These are phyloP conservation scores for Boletellus emodensis DNA, from an alignment of 768 basidiomycete species.

Conservation along the genomic window DNA sequence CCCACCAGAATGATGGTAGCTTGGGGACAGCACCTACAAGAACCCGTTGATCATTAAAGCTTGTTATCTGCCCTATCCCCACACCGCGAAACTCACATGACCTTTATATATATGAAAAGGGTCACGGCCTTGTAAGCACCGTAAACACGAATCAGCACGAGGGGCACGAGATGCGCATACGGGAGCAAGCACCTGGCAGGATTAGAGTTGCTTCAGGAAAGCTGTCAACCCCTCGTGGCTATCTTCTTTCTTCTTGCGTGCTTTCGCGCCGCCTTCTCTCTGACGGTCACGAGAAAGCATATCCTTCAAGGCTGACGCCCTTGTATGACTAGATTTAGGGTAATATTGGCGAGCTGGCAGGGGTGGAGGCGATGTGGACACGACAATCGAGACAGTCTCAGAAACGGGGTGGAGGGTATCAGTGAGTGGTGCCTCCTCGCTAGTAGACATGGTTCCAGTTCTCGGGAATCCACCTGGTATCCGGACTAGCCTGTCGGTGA, in stretches of 20 bases:
- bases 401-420: not conserved
- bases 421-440: not conserved
- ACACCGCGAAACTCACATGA: too few relatives aligned
- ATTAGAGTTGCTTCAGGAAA: constrained; percentile 36
- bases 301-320: constrained; percentile 52
- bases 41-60: not conserved
- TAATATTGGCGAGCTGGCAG: constrained; percentile 30
- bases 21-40: not conserved
- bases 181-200: not conserved
- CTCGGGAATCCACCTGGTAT: not conserved
- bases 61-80: not conserved
- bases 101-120: too few relatives aligned
- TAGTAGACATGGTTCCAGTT: not conserved
- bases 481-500: not conserved
- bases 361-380: not conserved
- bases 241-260: constrained; percentile 19
- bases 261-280: constrained; percentile 32
- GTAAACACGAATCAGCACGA: not conserved
- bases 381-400: not conserved
- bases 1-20: not conserved
- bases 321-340: constrained; percentile 33
- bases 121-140: not conserved
- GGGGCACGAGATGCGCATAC: not conserved
- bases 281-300: constrained; percentile 61
- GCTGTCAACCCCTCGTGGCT: constrained; percentile 45